Evolutionary conservation across 164 flowering plant genomes (phyloP), one percentile per base, ranked within the genome.

Genomic region (Saururus chinensis): DNA sequence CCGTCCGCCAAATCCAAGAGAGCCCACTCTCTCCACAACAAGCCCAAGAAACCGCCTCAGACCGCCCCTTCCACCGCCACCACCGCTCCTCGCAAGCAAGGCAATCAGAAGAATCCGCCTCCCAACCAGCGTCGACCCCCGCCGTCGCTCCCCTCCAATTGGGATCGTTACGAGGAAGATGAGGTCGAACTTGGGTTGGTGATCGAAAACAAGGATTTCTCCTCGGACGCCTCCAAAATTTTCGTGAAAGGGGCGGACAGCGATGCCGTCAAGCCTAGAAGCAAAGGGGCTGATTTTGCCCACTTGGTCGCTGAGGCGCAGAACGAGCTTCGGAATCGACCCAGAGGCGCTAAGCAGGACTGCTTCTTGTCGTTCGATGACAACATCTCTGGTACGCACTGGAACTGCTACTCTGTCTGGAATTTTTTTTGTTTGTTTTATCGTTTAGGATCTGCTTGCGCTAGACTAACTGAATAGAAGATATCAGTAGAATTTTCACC

Each of bases 1-100:
- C 64, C 84, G 8, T 65, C 84, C 66, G 96, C 96, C 13, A 89
- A 76, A 71, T 84, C 87, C 1, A 89, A 86, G 73, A 78, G 96
- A 67, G 82, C 91, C 51, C 91, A 89, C 69, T 71, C 92, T 35
- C 65, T 45, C 76, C 71, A 53, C 87, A 81, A 40, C 88, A 79
- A 61, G 23, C 71, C 53, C 55, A 85, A 78, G 59, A 81, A 69
- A 69, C n/a, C 19, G 16, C 56, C 72, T 49, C 80, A 77, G 52
- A 16, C 66, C 19, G 21, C 75, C 41, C 55, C 48, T 62, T 42
- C 75, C 22, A 9, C 74, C 65, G 19, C 42, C 69, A 13, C 23
- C 51, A 7, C 53, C 76, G 6, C 49, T 45, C 49, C 49, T 45
- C 49, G 17, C 1, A 9, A 4, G 49, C 49, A 30, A 30, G 37